Evolutionary conservation across 75 land plant species (phyloP).

Genomic region (Adiantum capillusveneris): DNA sequence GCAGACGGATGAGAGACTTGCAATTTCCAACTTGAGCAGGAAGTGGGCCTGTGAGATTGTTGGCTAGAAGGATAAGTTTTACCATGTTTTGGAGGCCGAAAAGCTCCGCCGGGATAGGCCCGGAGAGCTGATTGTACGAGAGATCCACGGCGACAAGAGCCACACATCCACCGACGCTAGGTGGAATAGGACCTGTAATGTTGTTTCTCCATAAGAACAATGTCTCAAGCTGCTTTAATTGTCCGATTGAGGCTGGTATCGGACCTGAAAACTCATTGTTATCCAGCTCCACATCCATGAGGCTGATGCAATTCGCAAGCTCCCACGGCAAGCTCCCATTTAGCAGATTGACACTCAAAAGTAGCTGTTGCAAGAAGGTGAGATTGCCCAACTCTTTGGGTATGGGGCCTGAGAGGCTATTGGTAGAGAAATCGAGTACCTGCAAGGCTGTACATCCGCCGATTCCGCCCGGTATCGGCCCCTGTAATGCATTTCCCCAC

Average conservation of each 20-base stretch:
- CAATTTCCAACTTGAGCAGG: constrained; percentile 27
- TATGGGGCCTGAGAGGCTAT: constrained; percentile 48
- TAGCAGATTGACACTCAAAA: constrained; percentile 57
- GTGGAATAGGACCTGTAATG: constrained; percentile 53
- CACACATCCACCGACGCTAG: constrained; percentile 47
- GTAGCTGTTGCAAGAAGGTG: constrained; percentile 37
- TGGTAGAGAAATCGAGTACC: constrained; percentile 57
- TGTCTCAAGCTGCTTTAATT: constrained; percentile 31
- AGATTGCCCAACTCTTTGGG: constrained; percentile 52
- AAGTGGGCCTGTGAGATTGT: constrained; percentile 31
- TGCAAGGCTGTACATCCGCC: constrained; percentile 33
- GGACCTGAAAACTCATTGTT: constrained; percentile 62
- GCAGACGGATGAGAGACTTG: constrained; percentile 33
- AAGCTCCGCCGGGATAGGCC: constrained; percentile 27
- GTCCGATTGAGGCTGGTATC: constrained; percentile 51
- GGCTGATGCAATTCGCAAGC: constrained; percentile 33
- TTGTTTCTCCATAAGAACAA: constrained; percentile 52
- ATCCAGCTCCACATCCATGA: constrained; percentile 60
- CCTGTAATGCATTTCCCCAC: constrained; percentile 62
- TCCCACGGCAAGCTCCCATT: constrained; percentile 56
- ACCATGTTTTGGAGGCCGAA: constrained; percentile 26
- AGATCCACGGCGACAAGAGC: constrained; percentile 62
- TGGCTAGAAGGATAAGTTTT: constrained; percentile 24
- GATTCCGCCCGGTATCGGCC: constrained; percentile 57
- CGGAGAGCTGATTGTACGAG: constrained; percentile 32